These are phyloP conservation scores for Tylopilus sp. DNA, from an alignment of 768 basidiomycete species.

Conservation along the genomic window DNA sequence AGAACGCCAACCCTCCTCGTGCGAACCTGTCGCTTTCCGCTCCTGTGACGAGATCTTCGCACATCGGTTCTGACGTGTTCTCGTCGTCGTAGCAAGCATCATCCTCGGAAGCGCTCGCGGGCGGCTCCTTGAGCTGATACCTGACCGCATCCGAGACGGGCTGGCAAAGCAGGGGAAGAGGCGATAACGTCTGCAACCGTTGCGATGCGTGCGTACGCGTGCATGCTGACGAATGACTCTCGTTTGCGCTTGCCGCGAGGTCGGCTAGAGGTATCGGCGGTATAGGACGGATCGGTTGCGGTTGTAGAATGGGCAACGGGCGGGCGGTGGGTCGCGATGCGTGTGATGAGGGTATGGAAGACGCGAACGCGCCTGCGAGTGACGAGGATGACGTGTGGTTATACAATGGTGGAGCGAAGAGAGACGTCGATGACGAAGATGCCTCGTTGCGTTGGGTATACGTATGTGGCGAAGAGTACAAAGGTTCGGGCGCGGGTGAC, in stretches of 20 bases:
- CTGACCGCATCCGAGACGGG: conserved; percentile 32
- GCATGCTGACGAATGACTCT: conserved; percentile 1
- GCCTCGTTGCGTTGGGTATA: conserved; percentile 24
- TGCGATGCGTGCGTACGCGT: not conserved
- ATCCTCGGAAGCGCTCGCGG: conserved; percentile 1
- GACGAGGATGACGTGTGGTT: conserved; percentile 20
- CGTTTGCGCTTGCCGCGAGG: conserved; percentile 22
- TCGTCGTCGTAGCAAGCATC: conserved; percentile 12
- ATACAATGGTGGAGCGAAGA: conserved; percentile 21
- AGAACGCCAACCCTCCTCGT: conserved; percentile 15
- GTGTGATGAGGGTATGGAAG: conserved; percentile 11
- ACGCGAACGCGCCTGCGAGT: conserved; percentile 27
- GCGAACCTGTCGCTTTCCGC: conserved; percentile 14
- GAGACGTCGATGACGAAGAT: conserved; percentile 17
- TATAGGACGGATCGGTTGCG: conserved; percentile 34
- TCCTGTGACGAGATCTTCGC: conserved; percentile 14
- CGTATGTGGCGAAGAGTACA: conserved; percentile 19
- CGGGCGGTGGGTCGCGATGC: conserved; percentile 12
- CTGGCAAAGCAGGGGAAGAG: conserved; percentile 33
- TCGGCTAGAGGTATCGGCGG: conserved; percentile 32
- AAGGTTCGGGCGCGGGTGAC: conserved; percentile 1
- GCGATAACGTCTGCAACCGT: conserved; percentile 19
- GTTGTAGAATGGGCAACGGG: conserved; percentile 30
- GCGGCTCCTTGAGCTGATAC: conserved; percentile 25
- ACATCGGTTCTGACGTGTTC: conserved; percentile 14